Evolutionary conservation across 495 filamentous ascomycete genomes (phyloP), one percentile per base, ranked within the genome.

Genomic region (Lepidopterella palustris): DNA sequence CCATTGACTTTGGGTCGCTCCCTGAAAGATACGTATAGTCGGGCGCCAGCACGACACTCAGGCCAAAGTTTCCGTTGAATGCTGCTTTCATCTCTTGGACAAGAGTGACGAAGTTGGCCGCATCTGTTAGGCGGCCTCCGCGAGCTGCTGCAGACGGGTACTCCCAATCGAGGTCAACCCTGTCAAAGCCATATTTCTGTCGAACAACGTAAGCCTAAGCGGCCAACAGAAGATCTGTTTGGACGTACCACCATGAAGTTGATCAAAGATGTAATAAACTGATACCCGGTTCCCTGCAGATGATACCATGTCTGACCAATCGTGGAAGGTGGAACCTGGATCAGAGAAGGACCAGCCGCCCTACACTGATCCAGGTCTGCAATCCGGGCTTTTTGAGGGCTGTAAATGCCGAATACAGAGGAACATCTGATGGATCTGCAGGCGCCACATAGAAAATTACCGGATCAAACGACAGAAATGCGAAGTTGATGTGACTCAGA

Each of bases 131-230:
- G 0, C 57, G 49, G 0, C 80, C 79, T 11, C 72, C 65, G 10
- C 75, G 71, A 40, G 2, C 76, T 9, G 57, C 25, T 5, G 73
- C 70, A 0, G 21, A 73, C 0, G 80, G 79, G 61, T 80, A 83
- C 32, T 83, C 79, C 81, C 82, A 84, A 62, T 84, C 82, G 11
- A 85, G 47, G 60, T 85, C 82, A 2, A 83, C 66, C 0, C 83
- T 83, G 49, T 80, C 70, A 53, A 84, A 83, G 3, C 73, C 74
- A 31, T 80, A 81, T 10, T 63, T 60, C 0, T 66, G 29, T n/a
- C n/a, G n/a, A n/a, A n/a, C n/a, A n/a, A n/a, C n/a, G n/a, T n/a
- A n/a, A n/a, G n/a, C n/a, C n/a, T n/a, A n/a, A n/a, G n/a, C n/a
- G n/a, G n/a, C n/a, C n/a, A n/a, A n/a, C n/a, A n/a, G n/a, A n/a